Base-by-base conservation (phyloP, 176 grass and related monocot species). In the Themeda triandra region DNA sequence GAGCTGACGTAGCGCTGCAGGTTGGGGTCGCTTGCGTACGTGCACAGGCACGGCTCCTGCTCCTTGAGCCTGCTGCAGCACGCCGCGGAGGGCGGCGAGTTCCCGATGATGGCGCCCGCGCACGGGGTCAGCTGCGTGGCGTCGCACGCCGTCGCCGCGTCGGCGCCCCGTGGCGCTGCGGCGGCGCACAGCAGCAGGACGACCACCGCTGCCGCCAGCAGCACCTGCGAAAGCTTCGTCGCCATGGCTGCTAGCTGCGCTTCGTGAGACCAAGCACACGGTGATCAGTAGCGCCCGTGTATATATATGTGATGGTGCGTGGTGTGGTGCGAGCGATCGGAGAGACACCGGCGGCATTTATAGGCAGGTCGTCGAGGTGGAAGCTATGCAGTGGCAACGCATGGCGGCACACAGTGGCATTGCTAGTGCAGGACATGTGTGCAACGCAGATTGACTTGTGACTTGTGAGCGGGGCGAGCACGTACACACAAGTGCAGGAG, bases 31-130 rank as follows among this genome's bases (percentile, higher is more conserved):
- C 70, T 84, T 30, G 73, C 90, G 74, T 92, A 97, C 82, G 94
- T 79, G 84, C 95, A 97, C 76, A 94, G 25, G 88, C 95, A 97
- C 25, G 95, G 75, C 88, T 82, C 63, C 84, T 97, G 95, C 63
- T 60, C 81, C 84, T 74, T 92, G 58, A 97, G 68, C 83, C 80
- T 80, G 82, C 77, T 74, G 82, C 92, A 94, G 87, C 94, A 97
- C 27, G 86, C 36, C 30, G 85, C 24, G 37, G 80, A 60, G 2
- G 92, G 90, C 71, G 72, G 10, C 13, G 68, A 72, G 40, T 14
- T 84, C 14, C 83, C 84, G 76, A 91, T 27, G 80, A 97, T 87
- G 33, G 94, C 88, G 23, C 83, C 73, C 30, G 80, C 80, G 89
- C 92, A 97, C 13, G 94, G 92, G 54, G 30, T 71, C 63, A 97